Base-by-base conservation (phyloP, 2,329 filamentous ascomycete genomes). In the Sclerotinia spermophila region DNA sequence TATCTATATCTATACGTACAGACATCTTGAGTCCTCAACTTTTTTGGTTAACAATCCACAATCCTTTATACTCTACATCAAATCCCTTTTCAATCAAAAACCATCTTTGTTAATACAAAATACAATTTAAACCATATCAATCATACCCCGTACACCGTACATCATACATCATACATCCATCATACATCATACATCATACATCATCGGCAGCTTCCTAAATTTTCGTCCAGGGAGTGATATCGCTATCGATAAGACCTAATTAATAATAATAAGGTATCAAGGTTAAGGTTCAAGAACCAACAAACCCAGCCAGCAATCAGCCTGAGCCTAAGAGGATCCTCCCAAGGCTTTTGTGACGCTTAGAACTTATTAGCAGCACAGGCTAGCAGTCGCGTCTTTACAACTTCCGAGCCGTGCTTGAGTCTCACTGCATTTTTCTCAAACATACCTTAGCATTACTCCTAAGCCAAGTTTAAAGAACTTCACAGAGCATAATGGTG, bases 391-490 rank as follows among this genome's bases (percentile, higher is more conserved):
- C 61, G 33, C 61, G 33, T 51, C 35, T 65, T 35, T 66, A 66
- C 62, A 30, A 40, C 45, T 53, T 65, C 62, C 33, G 45, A 66
- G 33, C 48, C 62, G 48, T 45, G 44, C 58, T 68, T 51, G 27
- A 58, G 45, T 68, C 48, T 45, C 62, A 66, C 62, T 24, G 35
- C 62, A 66, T 66, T 65, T 65, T 65, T 65, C 62, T 65, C 40
- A 38, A 48, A 60, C 68, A 60, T 33, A 53, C 44, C 30, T 68
- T 67, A 67, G 60, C 70, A 60, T 68, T 53, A 53, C 51, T 40
- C 62, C 35, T 48, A 40, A 40, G 24, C n/a, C 62, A 40, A 30
- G 3, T 30, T 15, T 53, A 30, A 53, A 65, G 45, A 53, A 30
- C 33, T 40, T 30, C 48, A 40, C 30, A 66, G 45, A 66, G 33